These are phyloP conservation scores for Trichophyton schoenleinii DNA, from an alignment of 2,329 filamentous ascomycete species.

Conservation along the genomic window DNA sequence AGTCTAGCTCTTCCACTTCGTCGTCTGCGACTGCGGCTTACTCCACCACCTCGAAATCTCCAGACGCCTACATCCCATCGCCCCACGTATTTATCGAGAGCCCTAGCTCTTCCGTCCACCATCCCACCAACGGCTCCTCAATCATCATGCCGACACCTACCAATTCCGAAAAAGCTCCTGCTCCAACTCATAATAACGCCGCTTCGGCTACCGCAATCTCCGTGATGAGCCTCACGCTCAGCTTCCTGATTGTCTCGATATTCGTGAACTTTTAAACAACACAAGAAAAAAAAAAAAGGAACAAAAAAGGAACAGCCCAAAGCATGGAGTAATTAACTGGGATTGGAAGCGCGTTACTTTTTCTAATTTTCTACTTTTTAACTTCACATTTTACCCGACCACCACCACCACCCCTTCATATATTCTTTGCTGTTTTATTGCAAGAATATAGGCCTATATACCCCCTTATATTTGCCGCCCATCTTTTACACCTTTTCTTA, in stretches of 20 bases:
- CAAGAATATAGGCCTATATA: neutral
- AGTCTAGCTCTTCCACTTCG: slow-evolving; percentile 1
- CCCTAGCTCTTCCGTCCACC: slow-evolving; percentile 8
- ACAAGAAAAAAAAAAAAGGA: neutral
- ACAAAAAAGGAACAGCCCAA: neutral
- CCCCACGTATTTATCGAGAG: slow-evolving; percentile 10
- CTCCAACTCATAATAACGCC: slow-evolving; percentile 10
- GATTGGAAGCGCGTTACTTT: neutral
- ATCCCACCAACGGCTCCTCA: slow-evolving; percentile 7
- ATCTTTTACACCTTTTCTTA: neutral
- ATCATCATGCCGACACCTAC: slow-evolving; percentile 9
- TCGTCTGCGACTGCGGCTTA: slow-evolving; percentile 4
- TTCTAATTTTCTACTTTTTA: neutral
- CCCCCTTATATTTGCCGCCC: neutral
- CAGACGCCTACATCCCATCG: slow-evolving; percentile 5
- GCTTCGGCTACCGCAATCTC: slow-evolving; percentile 13
- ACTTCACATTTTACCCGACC: neutral
- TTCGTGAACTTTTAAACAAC: slow-evolving; percentile 10
- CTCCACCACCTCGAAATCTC: slow-evolving; percentile 4
- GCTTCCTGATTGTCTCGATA: slow-evolving; percentile 14
- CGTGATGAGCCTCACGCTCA: slow-evolving; percentile 13
- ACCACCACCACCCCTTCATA: neutral
- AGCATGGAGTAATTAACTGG: neutral
- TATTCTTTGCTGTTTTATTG: neutral
- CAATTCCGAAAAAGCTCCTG: slow-evolving; percentile 3